Conservation (phyloP, 2,329 filamentous ascomycete genomes). For the Ophiosphaerella korrae region DNA sequence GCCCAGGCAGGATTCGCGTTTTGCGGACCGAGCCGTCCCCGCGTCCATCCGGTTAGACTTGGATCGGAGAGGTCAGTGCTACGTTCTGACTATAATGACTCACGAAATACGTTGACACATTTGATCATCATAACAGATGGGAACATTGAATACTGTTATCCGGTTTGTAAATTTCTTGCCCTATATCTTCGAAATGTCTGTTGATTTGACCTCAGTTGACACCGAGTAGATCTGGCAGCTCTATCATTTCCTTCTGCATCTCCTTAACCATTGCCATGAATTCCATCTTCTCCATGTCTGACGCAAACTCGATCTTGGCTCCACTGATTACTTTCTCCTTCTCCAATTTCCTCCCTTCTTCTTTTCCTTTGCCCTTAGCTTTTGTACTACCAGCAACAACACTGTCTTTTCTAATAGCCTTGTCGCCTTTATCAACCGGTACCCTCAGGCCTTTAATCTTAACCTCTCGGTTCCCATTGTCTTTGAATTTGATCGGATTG, state of each 20-base stretch:
- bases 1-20: background rate
- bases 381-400: conserved; percentile 9
- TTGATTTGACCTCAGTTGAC: conserved; percentile 27
- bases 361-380: conserved; percentile 16
- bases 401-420: conserved; percentile 28
- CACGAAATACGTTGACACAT: background rate
- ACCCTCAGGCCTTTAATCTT: conserved; percentile 52
- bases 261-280: conserved; percentile 48
- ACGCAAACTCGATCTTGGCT: conserved; percentile 52
- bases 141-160: background rate
- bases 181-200: background rate
- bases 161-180: too few relatives aligned
- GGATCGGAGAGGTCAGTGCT: background rate
- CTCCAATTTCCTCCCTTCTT: conserved; percentile 24
- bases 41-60: conserved; percentile 1
- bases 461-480: conserved; percentile 46
- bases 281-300: conserved; percentile 47
- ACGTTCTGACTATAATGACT: too few relatives aligned
- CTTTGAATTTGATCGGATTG: conserved; percentile 48
- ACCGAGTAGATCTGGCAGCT: conserved; percentile 46
- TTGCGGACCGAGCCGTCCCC: conserved; percentile 3
- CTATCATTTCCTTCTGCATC: conserved; percentile 45
- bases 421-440: conserved; percentile 26
- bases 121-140: background rate
- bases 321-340: conserved; percentile 50